phyloP scores from a whole-genome alignment of 768 basidiomycete species.

The Xerocomellus intermedius region DNA sequence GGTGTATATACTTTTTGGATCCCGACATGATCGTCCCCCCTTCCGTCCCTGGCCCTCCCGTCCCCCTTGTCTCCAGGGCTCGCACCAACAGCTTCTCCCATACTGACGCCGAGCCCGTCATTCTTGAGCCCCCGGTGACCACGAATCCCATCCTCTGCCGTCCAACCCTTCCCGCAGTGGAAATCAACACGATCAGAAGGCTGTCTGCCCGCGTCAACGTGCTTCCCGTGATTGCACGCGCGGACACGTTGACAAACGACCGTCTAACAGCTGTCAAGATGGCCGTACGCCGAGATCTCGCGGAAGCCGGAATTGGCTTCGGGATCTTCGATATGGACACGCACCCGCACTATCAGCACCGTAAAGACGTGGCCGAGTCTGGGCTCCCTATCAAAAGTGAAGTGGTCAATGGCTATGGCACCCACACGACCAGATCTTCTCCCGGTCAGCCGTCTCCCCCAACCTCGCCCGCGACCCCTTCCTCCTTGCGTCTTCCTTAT shows the following conservation, averaged over 20 bases:
- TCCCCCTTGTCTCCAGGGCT: constrained; percentile 63
- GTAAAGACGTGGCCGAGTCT: constrained; percentile 43
- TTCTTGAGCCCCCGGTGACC: constrained; percentile 75
- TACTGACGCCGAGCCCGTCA: constrained; percentile 70
- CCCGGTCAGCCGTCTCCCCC: constrained; percentile 60
- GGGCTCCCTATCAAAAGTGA: constrained; percentile 48
- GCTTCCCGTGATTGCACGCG: constrained; percentile 80
- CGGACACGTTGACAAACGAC: constrained; percentile 80
- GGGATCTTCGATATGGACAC: constrained; percentile 83
- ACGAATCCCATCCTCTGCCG: constrained; percentile 68
- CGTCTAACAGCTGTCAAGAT: constrained; percentile 76
- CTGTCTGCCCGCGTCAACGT: constrained; percentile 83
- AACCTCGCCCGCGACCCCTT: constrained; percentile 59
- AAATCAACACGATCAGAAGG: constrained; percentile 76
- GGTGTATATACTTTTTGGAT: constrained; percentile 87
- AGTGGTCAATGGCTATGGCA: constrained; percentile 50
- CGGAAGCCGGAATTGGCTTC: constrained; percentile 83
- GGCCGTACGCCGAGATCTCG: constrained; percentile 77
- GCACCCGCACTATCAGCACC: constrained; percentile 46
- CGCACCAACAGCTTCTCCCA: constrained; percentile 73
- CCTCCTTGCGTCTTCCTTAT: constrained; percentile 72
- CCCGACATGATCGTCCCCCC: constrained; percentile 78
- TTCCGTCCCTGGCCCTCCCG: constrained; percentile 62
- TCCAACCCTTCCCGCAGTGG: constrained; percentile 63
- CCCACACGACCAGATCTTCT: constrained; percentile 50